Evolutionary conservation across 2,329 filamentous ascomycete genomes (phyloP).

Genomic region (Gaeumannomyces tritici): DNA sequence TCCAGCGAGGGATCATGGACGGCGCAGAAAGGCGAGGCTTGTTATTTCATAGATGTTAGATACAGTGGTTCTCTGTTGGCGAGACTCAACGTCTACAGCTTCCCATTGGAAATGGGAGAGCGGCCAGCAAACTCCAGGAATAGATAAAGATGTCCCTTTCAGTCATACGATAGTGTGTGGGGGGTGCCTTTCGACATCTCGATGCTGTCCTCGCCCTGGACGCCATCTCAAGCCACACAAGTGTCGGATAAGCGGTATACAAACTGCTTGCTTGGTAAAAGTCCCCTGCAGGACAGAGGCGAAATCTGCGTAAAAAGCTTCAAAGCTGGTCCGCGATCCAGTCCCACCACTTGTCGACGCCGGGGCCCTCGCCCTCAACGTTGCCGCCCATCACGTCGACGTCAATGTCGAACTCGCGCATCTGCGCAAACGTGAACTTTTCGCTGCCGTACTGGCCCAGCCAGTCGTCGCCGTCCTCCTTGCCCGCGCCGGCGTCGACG

Average conservation of each 20-base stretch:
- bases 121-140: not conserved
- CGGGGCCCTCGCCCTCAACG: constrained; percentile 54
- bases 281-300: constrained; percentile 7
- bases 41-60: not conserved
- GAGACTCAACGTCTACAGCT: constrained; percentile 31
- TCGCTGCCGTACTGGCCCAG: constrained; percentile 72
- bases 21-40: not conserved
- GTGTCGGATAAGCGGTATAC: no score
- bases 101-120: not conserved
- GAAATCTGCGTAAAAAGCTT: constrained; percentile 6
- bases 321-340: constrained; percentile 77
- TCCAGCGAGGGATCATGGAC: not conserved
- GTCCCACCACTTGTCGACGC: constrained; percentile 76
- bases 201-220: not conserved
- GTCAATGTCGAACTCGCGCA: constrained; percentile 74
- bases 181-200: not conserved
- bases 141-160: not conserved
- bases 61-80: constrained; percentile 7
- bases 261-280: no score
- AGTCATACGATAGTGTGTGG: no score
- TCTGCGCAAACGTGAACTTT: constrained; percentile 68
- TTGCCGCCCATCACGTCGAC: constrained; percentile 73
- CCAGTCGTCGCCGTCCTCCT: constrained; percentile 68
- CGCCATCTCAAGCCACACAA: no score
- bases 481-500: constrained; percentile 48